Base-by-base conservation (phyloP, 768 basidiomycete species). In the Heimioporus sp. region DNA sequence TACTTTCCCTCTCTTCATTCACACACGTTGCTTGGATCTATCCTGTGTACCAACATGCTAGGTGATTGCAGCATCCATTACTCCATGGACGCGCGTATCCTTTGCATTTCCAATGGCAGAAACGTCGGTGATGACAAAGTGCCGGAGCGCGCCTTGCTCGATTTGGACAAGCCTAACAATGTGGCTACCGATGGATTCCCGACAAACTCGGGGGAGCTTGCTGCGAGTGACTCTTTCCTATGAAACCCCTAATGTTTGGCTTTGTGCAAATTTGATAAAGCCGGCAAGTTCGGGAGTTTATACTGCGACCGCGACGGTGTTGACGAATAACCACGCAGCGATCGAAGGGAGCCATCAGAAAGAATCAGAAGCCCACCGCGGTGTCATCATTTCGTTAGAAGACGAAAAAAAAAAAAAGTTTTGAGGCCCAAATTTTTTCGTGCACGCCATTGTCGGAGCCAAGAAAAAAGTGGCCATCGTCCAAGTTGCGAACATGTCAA, bases 21-120 rank as follows among this genome's bases (percentile, higher is more conserved):
- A 31, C 36, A 24, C 38, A 36, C 41, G 21, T 49, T 63, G 62
- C 61, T 60, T 35, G 46, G 54, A 65, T 63, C 52, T 65, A 65
- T 31, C 30, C 46, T 48, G 46, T 41, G 12, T 30, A 49, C 37
- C 41, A 35, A 37, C 15, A 55, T 40, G 36, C 44, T 35, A 45
- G 28, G 21, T 37, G 58, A 54, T 45, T 31, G 34, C 17, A n/a
- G 40, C 20, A 48, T 43, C 35, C 38, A 10, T 17, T 42, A 51
- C 24, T 21, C 13, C 13, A n/a, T 4, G 21, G 36, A 35, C 7
- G 19, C 20, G 19, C 31, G 32, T 35, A 15, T 34, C 17, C 20
- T 20, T 15, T 34, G 44, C 30, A 21, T 36, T 43, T 31, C 48
- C 32, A 28, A 16, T 24, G 42, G 35, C 24, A 17, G 32, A 49